A percentile compares a stretch with the other conserved stretches of the same genome.
Conservation (phyloP, 2,329 filamentous ascomycete genomes). For the Clarireedia paspali region DNA sequence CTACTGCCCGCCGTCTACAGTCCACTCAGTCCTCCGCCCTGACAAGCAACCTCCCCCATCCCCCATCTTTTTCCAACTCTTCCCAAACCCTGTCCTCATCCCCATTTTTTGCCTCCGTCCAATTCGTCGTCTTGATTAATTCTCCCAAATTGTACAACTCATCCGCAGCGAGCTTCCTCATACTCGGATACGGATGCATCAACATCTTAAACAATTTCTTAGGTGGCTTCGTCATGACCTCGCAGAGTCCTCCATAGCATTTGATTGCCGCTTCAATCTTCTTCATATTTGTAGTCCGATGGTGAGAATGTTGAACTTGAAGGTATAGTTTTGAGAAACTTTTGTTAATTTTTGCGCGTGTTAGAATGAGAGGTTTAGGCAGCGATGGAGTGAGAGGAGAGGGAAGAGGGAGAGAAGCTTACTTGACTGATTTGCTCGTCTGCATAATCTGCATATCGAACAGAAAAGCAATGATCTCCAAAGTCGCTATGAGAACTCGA, state of each 20-base stretch:
- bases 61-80: not conserved
- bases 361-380: not conserved
- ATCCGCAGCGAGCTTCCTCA: not conserved
- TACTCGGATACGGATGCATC: not conserved
- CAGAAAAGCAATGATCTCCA: slow-evolving; percentile 73
- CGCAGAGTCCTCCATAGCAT: not conserved
- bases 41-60: not conserved
- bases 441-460: slow-evolving; percentile 42
- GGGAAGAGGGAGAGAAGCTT: not conserved
- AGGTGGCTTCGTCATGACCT: not conserved
- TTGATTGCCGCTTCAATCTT: not conserved
- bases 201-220: not conserved
- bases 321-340: not conserved
- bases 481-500: slow-evolving; percentile 62
- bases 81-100: not conserved
- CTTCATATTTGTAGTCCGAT: not conserved
- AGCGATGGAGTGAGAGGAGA: not conserved
- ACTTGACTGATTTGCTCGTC: not conserved
- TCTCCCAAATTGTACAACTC: not conserved
- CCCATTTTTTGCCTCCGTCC: not conserved
- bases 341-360: no score
- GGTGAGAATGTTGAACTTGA: not conserved
- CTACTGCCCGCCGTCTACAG: not conserved
- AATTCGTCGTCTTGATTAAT: not conserved
- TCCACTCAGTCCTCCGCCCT: not conserved